A percentile compares a stretch with the other conserved stretches of the same genome.
These are phyloP conservation scores for Priceomyces haplophilus DNA, from an alignment of 805 yeast genomes.

Conservation along the genomic window DNA sequence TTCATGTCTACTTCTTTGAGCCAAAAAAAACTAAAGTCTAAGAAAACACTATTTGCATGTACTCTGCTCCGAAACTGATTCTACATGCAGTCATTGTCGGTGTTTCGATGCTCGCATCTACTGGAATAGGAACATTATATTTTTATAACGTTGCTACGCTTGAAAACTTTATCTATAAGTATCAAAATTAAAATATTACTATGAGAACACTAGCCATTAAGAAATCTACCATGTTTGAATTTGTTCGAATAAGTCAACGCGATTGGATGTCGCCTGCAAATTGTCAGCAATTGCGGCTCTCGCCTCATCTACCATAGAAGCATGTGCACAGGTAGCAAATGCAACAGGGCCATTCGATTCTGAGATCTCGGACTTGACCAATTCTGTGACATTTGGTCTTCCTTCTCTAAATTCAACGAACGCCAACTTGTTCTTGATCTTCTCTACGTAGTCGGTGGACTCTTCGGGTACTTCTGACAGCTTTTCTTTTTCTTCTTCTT, in stretches of 20 bases:
- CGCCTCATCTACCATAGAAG: constrained; percentile 36
- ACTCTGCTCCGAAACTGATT: too few species aligned
- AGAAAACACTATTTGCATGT: too few species aligned
- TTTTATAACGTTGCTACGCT: too few species aligned
- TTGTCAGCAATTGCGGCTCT: constrained; percentile 27
- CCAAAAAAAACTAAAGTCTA: too few species aligned
- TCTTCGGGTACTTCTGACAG: constrained; percentile 13
- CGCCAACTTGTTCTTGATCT: constrained; percentile 23
- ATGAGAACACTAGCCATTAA: too few species aligned
- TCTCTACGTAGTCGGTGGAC: constrained; percentile 9
- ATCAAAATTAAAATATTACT: too few species aligned
- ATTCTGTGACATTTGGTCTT: constrained; percentile 36
- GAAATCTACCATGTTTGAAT: constrained; percentile 29
- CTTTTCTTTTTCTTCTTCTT: constrained; percentile 4
- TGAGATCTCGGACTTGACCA: constrained; percentile 35
- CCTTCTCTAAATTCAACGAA: constrained; percentile 44
- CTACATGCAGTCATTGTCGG: too few species aligned
- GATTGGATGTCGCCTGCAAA: constrained; percentile 19
- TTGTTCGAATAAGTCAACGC: constrained; percentile 38
- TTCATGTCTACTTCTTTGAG: too few species aligned
- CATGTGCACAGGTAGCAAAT: constrained; percentile 50
- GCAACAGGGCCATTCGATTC: constrained; percentile 41
- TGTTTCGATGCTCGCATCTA: too few species aligned
- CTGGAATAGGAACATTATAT: too few species aligned
- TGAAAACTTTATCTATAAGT: too few species aligned